phyloP scores from a whole-genome alignment of 163 green algal genomes.

The Chloroidium sp. region DNA sequence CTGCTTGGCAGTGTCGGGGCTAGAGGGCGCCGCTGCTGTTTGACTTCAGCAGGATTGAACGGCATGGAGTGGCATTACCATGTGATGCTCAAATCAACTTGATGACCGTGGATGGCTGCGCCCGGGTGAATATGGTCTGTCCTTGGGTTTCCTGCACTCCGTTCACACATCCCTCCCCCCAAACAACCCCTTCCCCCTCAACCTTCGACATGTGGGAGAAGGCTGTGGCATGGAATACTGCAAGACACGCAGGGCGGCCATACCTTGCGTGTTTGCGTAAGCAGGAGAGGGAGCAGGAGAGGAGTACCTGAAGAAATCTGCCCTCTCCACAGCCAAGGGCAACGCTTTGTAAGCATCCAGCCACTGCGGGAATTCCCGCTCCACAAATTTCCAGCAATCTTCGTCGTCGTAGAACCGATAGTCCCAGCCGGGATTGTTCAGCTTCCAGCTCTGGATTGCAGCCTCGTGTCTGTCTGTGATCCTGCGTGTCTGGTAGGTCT shows the following conservation, averaged over 20 bases:
- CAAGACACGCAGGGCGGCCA: neutral
- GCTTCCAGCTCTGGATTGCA: constrained; percentile 48
- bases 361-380: constrained; percentile 75
- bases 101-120: neutral
- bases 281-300: neutral
- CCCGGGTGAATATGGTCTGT: neutral
- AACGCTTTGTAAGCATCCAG: constrained; percentile 60
- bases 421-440: constrained; percentile 59
- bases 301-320: constrained; percentile 64
- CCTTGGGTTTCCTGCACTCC: too few species aligned
- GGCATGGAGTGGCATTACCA: neutral
- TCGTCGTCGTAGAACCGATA: constrained; percentile 72
- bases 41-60: too few species aligned
- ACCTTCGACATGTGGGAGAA: too few species aligned
- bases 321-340: constrained; percentile 66
- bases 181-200: too few species aligned
- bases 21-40: too few species aligned
- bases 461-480: too few species aligned
- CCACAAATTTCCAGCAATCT: constrained; percentile 54
- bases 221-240: neutral
- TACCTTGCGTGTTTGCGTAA: neutral
- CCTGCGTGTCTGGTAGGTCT: constrained; percentile 44
- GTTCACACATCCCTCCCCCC: too few species aligned
- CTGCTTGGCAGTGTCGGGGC: too few species aligned
- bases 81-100: neutral